These are phyloP conservation scores for Castanospermum australe DNA, from an alignment of 306 rosid species.

Conservation along the genomic window DNA sequence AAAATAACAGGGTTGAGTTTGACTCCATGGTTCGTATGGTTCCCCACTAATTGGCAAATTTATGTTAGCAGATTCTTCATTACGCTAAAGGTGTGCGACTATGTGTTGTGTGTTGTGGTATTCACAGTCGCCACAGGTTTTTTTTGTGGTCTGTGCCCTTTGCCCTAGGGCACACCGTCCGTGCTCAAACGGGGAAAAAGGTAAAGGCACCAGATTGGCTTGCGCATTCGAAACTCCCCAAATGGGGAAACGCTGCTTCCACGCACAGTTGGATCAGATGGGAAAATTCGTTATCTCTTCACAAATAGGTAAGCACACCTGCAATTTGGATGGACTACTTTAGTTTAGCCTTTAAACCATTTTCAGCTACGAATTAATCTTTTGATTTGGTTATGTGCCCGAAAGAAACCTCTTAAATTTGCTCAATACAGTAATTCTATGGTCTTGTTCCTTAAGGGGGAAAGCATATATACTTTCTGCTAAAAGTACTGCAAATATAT, in stretches of 20 bases:
- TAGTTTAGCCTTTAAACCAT: conserved; percentile 18
- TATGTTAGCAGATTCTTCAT: conserved; percentile 27
- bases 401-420: conserved; percentile 10
- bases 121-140: background rate
- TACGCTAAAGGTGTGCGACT: conserved; percentile 26
- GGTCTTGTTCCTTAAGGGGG: conserved; percentile 23
- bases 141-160: conserved; percentile 28
- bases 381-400: conserved; percentile 13
- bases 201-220: conserved; percentile 23
- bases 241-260: conserved; percentile 28
- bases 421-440: conserved; percentile 28
- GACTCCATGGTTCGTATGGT: conserved; percentile 25
- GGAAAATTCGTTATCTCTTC: conserved; percentile 22
- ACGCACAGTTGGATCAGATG: background rate
- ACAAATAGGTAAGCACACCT: conserved; percentile 7
- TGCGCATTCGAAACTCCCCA: conserved; percentile 34
- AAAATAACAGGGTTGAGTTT: conserved; percentile 26
- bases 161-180: conserved; percentile 40
- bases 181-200: conserved; percentile 27
- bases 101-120: background rate
- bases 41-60: conserved; percentile 38
- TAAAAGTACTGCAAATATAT: background rate
- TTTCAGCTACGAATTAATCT: conserved; percentile 25
- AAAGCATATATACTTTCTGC: background rate
- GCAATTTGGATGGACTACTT: conserved; percentile 12